phyloP scores from a whole-genome alignment of 1,139 yeast genomes.

The Hansenula sp. region DNA sequence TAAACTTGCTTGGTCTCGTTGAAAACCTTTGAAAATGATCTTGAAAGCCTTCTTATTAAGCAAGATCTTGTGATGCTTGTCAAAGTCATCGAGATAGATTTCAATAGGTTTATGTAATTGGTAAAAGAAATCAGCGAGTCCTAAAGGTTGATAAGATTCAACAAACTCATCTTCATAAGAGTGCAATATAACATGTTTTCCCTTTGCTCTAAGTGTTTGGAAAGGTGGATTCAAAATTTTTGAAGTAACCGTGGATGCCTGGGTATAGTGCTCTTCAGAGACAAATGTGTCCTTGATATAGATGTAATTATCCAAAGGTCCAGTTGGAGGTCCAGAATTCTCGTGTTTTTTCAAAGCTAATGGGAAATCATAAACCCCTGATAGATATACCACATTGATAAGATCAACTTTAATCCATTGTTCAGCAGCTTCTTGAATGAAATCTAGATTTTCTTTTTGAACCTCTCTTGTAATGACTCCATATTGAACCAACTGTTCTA shows the following conservation, averaged over 20 bases:
- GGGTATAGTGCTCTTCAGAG: background rate
- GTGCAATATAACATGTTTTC: slow-evolving; percentile 27
- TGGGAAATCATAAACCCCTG: slow-evolving; percentile 1
- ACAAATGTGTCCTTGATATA: slow-evolving; percentile 1
- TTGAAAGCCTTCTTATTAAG: background rate
- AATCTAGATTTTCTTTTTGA: background rate
- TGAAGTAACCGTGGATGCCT: background rate
- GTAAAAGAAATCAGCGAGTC: slow-evolving; percentile 16
- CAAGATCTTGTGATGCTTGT: slow-evolving; percentile 26
- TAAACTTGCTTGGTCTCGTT: no score
- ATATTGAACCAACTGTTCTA: background rate
- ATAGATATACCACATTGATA: background rate
- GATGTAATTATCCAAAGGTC: background rate
- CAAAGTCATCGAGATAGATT: slow-evolving; percentile 19
- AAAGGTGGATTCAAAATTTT: background rate
- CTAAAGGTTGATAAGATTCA: slow-evolving; percentile 26
- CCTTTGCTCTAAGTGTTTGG: slow-evolving; percentile 1
- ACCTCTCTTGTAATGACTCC: background rate
- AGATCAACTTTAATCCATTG: background rate
- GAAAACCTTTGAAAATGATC: background rate
- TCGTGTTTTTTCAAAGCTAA: background rate
- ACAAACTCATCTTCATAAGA: slow-evolving; percentile 35
- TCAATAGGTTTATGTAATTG: slow-evolving; percentile 3
- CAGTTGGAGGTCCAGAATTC: background rate
- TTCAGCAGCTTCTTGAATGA: background rate